Percentiles rank a stretch among this genome's conserved stretches.
Evolutionary conservation across 1,139 yeast genomes (phyloP).

Genomic region (Nadsonia starkeyi-henricii): DNA sequence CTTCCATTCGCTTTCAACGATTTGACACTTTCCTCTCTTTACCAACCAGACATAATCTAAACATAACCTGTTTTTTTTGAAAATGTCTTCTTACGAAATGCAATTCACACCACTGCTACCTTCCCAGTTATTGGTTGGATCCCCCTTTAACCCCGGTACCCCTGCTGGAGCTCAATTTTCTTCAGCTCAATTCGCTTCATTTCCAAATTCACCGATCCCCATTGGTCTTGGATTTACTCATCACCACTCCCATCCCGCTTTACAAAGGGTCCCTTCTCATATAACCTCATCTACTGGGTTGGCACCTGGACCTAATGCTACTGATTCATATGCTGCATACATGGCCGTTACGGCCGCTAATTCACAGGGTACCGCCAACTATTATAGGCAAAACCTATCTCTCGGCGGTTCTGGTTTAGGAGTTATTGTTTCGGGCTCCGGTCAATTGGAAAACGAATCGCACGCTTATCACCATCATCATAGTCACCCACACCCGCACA

Average conservation of each 20-base stretch:
- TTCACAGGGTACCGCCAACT: slow-evolving; percentile 4
- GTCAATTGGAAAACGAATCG: neutral
- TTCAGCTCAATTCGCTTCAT: slow-evolving; percentile 12
- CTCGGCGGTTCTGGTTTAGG: neutral
- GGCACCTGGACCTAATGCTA: slow-evolving; percentile 1
- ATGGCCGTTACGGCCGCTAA: slow-evolving; percentile 8
- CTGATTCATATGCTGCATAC: neutral
- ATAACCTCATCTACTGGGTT: slow-evolving; percentile 3
- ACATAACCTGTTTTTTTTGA: neutral
- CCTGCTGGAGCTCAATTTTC: slow-evolving; percentile 21
- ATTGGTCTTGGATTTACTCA: slow-evolving; percentile 6
- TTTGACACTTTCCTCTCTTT: too few species aligned
- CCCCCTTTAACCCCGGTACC: slow-evolving; percentile 45
- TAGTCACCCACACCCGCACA: slow-evolving; percentile 4
- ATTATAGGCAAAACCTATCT: neutral
- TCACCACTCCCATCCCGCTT: slow-evolving; percentile 9
- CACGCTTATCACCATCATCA: slow-evolving; percentile 8
- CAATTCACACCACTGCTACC: slow-evolving; percentile 48
- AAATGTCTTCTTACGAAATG: slow-evolving; percentile 23
- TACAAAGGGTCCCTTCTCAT: slow-evolving; percentile 7
- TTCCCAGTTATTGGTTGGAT: slow-evolving; percentile 48
- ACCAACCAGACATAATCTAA: neutral
- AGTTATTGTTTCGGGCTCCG: neutral
- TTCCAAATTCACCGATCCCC: slow-evolving; percentile 13
- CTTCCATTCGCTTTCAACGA: too few species aligned